Evolutionary conservation across 352 stramenopile genomes (phyloP).

Genomic region (Phytophthora meadii): DNA sequence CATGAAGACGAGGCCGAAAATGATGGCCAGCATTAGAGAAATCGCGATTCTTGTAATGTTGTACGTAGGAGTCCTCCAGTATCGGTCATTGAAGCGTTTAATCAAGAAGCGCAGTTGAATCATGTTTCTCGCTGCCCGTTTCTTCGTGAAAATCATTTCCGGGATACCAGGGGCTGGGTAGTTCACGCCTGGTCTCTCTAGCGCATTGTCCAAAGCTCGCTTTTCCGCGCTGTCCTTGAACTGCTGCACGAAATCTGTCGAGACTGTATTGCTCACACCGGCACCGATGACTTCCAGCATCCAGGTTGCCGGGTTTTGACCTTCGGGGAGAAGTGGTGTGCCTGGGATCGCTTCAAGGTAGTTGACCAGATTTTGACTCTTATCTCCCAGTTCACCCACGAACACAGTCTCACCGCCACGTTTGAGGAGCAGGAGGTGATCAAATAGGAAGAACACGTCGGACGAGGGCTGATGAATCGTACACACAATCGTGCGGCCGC

Average conservation of each 20-base stretch:
- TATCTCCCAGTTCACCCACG: slow-evolving; percentile 10
- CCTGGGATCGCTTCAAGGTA: slow-evolving; percentile 15
- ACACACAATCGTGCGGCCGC: slow-evolving; percentile 11
- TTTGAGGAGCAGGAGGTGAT: slow-evolving; percentile 7
- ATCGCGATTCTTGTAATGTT: slow-evolving; percentile 19
- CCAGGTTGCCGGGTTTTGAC: slow-evolving; percentile 16
- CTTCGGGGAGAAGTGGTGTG: slow-evolving; percentile 5
- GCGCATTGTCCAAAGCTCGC: slow-evolving; percentile 1
- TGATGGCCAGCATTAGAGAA: slow-evolving; percentile 11
- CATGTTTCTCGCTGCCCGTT: slow-evolving; percentile 14
- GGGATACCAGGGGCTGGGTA: slow-evolving; percentile 2
- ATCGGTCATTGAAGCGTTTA: slow-evolving; percentile 19
- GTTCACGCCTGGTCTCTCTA: slow-evolving; percentile 11
- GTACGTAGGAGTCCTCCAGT: slow-evolving; percentile 32
- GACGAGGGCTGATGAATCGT: slow-evolving; percentile 9
- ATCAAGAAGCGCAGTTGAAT: slow-evolving; percentile 17
- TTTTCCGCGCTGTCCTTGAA: slow-evolving; percentile 20
- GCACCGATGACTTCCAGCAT: slow-evolving; percentile 19
- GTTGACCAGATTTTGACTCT: slow-evolving; percentile 3
- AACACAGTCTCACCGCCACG: slow-evolving; percentile 11
- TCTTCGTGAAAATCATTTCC: slow-evolving; percentile 16
- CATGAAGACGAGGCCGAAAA: slow-evolving; percentile 16
- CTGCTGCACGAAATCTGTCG: slow-evolving; percentile 20
- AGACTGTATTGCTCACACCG: slow-evolving; percentile 1
- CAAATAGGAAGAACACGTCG: slow-evolving; percentile 15